These are phyloP conservation scores for Aureobasidium uvarum DNA, from an alignment of 2,329 filamentous ascomycete species.

Conservation along the genomic window DNA sequence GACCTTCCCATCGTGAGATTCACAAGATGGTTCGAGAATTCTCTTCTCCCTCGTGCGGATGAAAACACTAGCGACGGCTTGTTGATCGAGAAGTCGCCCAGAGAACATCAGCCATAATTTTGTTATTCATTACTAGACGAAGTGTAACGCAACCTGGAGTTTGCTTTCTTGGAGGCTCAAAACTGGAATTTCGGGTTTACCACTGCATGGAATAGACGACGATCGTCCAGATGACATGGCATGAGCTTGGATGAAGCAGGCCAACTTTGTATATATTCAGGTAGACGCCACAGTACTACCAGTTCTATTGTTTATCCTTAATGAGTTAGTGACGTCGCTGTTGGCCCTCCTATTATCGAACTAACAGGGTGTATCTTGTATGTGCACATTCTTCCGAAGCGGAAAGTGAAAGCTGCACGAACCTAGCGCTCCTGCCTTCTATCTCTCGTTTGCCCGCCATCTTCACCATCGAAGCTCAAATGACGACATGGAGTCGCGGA, in stretches of 20 bases:
- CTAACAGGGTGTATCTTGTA: too few species aligned
- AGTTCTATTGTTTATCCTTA: background rate
- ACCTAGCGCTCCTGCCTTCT: background rate
- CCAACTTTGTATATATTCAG: conserved; percentile 13
- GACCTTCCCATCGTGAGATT: conserved; percentile 57
- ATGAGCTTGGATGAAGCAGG: conserved; percentile 1
- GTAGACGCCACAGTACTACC: background rate
- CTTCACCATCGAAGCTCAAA: background rate
- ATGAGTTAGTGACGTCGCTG: background rate
- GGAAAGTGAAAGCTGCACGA: background rate
- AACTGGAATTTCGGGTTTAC: background rate
- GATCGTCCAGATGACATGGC: background rate
- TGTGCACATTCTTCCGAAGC: background rate
- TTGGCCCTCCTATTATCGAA: too few species aligned
- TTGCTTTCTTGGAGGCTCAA: background rate
- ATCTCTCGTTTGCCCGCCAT: too few species aligned
- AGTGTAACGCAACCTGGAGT: background rate
- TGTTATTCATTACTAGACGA: background rate
- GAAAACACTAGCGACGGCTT: background rate
- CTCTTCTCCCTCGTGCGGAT: conserved; percentile 16
- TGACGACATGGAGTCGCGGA: too few species aligned
- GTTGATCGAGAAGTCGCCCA: conserved; percentile 16
- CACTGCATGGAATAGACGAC: background rate
- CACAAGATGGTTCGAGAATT: conserved; percentile 54
- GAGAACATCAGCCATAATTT: conserved; percentile 18